These are phyloP conservation scores for Colletotrichum musicola DNA, from an alignment of 2,329 filamentous ascomycete genomes.

Conservation along the genomic window DNA sequence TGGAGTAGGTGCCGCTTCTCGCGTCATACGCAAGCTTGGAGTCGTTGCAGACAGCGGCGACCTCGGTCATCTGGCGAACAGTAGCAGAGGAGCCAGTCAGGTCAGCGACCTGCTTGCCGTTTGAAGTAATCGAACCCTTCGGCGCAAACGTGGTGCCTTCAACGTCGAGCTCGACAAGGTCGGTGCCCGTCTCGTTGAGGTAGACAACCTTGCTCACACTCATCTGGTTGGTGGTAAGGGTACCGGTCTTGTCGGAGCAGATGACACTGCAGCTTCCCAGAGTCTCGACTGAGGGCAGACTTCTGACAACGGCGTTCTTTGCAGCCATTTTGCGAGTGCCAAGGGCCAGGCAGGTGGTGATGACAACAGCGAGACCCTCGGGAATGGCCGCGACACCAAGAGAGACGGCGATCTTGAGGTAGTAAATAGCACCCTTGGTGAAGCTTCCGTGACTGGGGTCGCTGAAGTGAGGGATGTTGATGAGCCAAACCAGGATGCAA, in stretches of 20 bases:
- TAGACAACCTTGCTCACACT: constrained; percentile 95
- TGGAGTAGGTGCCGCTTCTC: constrained; percentile 80
- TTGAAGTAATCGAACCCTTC: constrained; percentile 77
- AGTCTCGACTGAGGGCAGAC: constrained; percentile 95
- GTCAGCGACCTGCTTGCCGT: constrained; percentile 77
- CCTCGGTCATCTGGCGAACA: constrained; percentile 80
- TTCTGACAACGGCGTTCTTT: constrained; percentile 97
- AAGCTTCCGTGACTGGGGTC: constrained; percentile 94
- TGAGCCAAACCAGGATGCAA: constrained; percentile 96
- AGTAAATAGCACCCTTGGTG: constrained; percentile 98
- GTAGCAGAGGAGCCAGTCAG: constrained; percentile 80
- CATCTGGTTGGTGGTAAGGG: constrained; percentile 99
- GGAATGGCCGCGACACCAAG: constrained; percentile 98
- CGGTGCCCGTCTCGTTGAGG: constrained; percentile 78
- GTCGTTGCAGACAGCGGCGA: constrained; percentile 88
- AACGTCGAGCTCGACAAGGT: constrained; percentile 87
- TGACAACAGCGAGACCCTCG: constrained; percentile 96
- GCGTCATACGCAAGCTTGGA: constrained; percentile 85
- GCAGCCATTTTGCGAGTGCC: constrained; percentile 99
- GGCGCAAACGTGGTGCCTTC: constrained; percentile 95
- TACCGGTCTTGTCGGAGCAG: constrained; percentile 99
- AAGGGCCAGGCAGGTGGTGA: constrained; percentile 96
- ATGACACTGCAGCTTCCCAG: constrained; percentile 99
- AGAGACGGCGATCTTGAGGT: constrained; percentile 98
- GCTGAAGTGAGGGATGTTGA: constrained; percentile 97